Conservation (phyloP, 129 eudicot genomes). For the Helianthus tuberosus region DNA sequence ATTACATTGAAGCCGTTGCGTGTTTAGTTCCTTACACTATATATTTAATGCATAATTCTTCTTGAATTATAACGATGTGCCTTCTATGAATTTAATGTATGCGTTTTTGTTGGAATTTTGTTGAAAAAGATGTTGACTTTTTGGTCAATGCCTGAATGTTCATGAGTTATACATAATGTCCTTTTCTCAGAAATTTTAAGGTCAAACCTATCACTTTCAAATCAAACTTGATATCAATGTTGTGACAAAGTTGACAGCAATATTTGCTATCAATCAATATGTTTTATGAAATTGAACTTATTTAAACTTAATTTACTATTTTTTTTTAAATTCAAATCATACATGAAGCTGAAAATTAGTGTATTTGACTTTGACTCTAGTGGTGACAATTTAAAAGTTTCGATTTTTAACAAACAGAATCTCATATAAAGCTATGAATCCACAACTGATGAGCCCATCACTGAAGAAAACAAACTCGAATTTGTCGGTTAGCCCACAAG, state of each 20-base stretch:
- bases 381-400: not conserved
- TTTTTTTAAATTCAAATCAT: not conserved
- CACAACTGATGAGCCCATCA: constrained; percentile 29
- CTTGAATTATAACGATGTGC: not conserved
- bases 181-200: constrained; percentile 2
- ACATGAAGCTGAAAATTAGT: not conserved
- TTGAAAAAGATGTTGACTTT: not conserved
- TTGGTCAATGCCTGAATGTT: constrained; percentile 18
- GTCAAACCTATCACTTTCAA: constrained; percentile 14
- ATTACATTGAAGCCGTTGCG: not conserved
- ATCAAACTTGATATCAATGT: constrained; percentile 2
- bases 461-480: constrained; percentile 36
- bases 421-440: constrained; percentile 37
- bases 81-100: not conserved
- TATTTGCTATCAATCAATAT: not conserved
- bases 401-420: constrained; percentile 2
- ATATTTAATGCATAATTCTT: not conserved
- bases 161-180: not conserved
- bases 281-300: not conserved
- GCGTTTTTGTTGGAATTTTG: not conserved
- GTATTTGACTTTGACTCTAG: constrained; percentile 11
- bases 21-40: not conserved
- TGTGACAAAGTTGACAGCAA: constrained; percentile 1
- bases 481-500: constrained; percentile 32
- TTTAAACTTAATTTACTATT: not conserved